Base-by-base conservation (phyloP, 371 early-diverging fungal species). In the Apophysomyces trapeziformis region DNA sequence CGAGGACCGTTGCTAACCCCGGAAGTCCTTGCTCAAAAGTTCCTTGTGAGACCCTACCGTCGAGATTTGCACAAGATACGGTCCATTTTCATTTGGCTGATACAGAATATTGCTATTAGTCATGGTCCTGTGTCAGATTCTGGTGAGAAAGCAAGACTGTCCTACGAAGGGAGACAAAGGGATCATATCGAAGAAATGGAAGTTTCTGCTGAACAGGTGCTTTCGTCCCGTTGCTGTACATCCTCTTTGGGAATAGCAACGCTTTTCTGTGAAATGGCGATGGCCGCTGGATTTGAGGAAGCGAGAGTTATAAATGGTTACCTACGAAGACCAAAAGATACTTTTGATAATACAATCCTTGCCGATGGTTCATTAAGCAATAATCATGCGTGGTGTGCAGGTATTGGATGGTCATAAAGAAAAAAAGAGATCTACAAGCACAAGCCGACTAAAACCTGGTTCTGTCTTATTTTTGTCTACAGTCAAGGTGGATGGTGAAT, bases 321-420 rank as follows among this genome's bases (percentile, higher is more conserved):
- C 68, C 68, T 86, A 50, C 78, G 82, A 66, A 75, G 59, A 16
- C 75, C 76, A 18, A 73, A 75, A 54, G 83, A 83, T 66, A 70
- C 78, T 8, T 58, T 63, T 0, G 64, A 74, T 5, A 64, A 58
- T n/a, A 50, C 61, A 1, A 60, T 66, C 36, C 38, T 58, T 11
- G 7, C 63, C 7, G 70, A 80, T 37, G 71, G 79, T 26, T 47
- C 70, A 7, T 66, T 79, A 7, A 67, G 71, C 1, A 66, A 77
- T 0, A 87, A 87, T 47, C 89, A 88, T 72, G 89, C 84, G 18
- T 88, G 89, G 89, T 84, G 83, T 65, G 74, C 83, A 26, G 78
- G 82, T 82, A 26, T 26, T 26, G 32, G 2, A 26, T 26, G 32
- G 32, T 26, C 32, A 73, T 68, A 46, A 36, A 47, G 35, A 45